Evolutionary conservation across 2,329 filamentous ascomycete species (phyloP).

Genomic region (Rhynchosporium graminicola): DNA sequence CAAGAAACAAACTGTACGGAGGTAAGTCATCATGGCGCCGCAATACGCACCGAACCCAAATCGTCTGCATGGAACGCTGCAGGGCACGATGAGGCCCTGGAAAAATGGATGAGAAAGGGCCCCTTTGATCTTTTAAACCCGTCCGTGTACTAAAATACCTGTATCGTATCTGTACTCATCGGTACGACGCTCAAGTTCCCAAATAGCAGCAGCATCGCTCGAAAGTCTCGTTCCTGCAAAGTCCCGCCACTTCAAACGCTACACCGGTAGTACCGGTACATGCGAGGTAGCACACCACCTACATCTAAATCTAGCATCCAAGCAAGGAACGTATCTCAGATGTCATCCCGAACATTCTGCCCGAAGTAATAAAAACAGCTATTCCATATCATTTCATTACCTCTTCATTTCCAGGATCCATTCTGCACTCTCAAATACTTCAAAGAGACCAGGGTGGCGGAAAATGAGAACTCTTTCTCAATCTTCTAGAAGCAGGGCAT

Average conservation of each 20-base stretch:
- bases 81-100: conserved; percentile 20
- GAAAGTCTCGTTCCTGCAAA: conserved; percentile 7
- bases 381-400: neutral
- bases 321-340: conserved; percentile 1
- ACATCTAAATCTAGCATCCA: neutral
- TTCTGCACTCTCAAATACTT: neutral
- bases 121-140: conserved; percentile 13
- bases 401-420: neutral
- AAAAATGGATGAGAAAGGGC: neutral
- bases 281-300: neutral
- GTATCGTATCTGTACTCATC: neutral
- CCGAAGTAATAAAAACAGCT: neutral
- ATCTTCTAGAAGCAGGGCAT: conserved; percentile 19
- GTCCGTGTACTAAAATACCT: conserved; percentile 3
- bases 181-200: neutral
- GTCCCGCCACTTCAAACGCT: conserved; percentile 4
- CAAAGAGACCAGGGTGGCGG: neutral
- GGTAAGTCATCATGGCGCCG: conserved; percentile 19
- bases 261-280: neutral
- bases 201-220: neutral
- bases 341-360: neutral
- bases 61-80: conserved; percentile 19
- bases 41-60: conserved; percentile 20
- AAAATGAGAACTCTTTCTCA: conserved; percentile 16
- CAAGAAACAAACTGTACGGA: neutral